phyloP scores from a whole-genome alignment of 2,329 filamentous ascomycete species.

The Aspergillus pseudoviridinutans region DNA sequence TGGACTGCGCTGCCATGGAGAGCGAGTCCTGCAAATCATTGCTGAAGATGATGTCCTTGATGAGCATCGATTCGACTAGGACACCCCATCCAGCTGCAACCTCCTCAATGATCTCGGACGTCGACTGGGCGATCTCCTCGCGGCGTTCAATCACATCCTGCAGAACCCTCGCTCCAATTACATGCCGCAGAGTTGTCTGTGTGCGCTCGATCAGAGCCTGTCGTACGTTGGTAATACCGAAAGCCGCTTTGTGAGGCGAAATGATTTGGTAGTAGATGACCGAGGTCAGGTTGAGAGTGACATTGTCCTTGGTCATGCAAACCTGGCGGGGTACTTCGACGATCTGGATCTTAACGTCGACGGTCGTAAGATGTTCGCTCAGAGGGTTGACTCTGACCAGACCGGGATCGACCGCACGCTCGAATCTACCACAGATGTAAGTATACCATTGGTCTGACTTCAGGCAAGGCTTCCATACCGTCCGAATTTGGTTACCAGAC shows the following conservation, averaged over 20 bases:
- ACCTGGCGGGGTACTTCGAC: constrained; percentile 92
- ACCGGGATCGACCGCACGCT: constrained; percentile 92
- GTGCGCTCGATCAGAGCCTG: constrained; percentile 97
- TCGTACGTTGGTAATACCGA: constrained; percentile 90
- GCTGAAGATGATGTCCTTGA: constrained; percentile 98
- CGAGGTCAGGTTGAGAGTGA: constrained; percentile 85
- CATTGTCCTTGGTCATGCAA: constrained; percentile 99
- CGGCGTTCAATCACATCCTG: constrained; percentile 98
- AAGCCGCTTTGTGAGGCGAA: constrained; percentile 92
- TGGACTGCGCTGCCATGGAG: constrained; percentile 97
- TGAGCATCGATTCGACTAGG: constrained; percentile 94
- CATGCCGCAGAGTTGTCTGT: constrained; percentile 94
- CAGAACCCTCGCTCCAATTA: constrained; percentile 89
- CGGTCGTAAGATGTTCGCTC: constrained; percentile 80
- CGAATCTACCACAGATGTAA: constrained; percentile 55
- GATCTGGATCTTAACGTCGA: constrained; percentile 99
- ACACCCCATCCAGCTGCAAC: constrained; percentile 93
- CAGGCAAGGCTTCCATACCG: constrained; percentile 32
- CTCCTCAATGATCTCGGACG: constrained; percentile 95
- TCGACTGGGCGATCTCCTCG: constrained; percentile 92
- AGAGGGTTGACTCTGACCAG: constrained; percentile 97
- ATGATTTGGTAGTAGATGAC: constrained; percentile 99
- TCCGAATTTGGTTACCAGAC: constrained; percentile 92
- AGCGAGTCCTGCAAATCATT: constrained; percentile 92
- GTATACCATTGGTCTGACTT: neutral